phyloP scores from a whole-genome alignment of 208 protist genomes.

The Trypanosoma rangeli region DNA sequence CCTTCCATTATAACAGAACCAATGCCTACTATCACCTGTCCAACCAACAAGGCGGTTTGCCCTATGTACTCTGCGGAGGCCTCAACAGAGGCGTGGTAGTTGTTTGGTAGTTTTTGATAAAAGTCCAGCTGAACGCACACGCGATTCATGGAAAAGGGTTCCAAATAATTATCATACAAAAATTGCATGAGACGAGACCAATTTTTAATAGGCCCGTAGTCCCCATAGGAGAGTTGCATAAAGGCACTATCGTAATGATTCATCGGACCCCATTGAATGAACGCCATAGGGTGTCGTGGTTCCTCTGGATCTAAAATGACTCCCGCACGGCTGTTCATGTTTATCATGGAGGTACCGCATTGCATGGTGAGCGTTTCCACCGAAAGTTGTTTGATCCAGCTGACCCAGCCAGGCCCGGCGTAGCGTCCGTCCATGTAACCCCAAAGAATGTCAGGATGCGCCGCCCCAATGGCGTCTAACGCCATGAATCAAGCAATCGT shows the following conservation, averaged over 20 bases:
- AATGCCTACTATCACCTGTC: slow-evolving; percentile 76
- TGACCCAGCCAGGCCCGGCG: slow-evolving; percentile 75
- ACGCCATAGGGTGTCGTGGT: slow-evolving; percentile 68
- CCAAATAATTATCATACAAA: slow-evolving; percentile 88
- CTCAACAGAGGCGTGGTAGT: slow-evolving; percentile 83
- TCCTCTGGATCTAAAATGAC: slow-evolving; percentile 83
- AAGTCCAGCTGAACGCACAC: slow-evolving; percentile 84
- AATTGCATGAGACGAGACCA: slow-evolving; percentile 83
- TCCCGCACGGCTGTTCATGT: slow-evolving; percentile 81
- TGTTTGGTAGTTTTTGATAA: slow-evolving; percentile 88
- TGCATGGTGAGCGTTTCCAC: slow-evolving; percentile 76
- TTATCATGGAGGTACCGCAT: slow-evolving; percentile 66
- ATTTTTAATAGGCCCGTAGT: slow-evolving; percentile 59
- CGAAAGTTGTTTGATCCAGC: slow-evolving; percentile 71
- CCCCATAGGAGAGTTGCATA: slow-evolving; percentile 60
- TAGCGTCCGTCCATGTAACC: slow-evolving; percentile 82
- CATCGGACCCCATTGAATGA: slow-evolving; percentile 68
- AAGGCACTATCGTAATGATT: slow-evolving; percentile 65
- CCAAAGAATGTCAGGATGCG: slow-evolving; percentile 85
- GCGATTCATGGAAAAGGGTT: slow-evolving; percentile 88
- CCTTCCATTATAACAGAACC: slow-evolving; percentile 86
- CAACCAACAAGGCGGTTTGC: slow-evolving; percentile 77
- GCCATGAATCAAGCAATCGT: slow-evolving; percentile 39
- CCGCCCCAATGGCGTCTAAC: slow-evolving; percentile 65
- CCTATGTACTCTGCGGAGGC: slow-evolving; percentile 82